These are phyloP conservation scores for Boletus insuetus DNA, from an alignment of 768 basidiomycete genomes.

Conservation along the genomic window DNA sequence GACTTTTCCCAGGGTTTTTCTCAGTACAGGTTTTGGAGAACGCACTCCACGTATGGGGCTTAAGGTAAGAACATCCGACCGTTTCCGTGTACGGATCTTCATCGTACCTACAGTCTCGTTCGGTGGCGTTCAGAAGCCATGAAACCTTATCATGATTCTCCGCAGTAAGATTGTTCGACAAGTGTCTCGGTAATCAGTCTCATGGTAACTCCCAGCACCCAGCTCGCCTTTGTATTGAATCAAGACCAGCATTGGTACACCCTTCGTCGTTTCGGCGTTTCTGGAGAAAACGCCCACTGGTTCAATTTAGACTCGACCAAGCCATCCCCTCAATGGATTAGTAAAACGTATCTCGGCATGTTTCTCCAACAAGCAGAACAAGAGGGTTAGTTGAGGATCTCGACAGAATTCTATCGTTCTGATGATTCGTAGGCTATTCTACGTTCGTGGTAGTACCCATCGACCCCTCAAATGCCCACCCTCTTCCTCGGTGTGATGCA, in stretches of 20 bases:
- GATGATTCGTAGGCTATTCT: slow-evolving; percentile 61
- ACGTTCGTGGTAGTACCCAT: slow-evolving; percentile 72
- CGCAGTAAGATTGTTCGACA: slow-evolving; percentile 56
- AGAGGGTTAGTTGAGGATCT: slow-evolving; percentile 55
- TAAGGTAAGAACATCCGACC: slow-evolving; percentile 51
- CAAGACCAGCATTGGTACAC: slow-evolving; percentile 89
- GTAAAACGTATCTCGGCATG: slow-evolving; percentile 81
- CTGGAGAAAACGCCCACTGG: slow-evolving; percentile 63
- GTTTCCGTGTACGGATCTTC: background rate
- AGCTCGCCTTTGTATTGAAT: slow-evolving; percentile 87
- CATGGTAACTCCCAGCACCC: slow-evolving; percentile 46
- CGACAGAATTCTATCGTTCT: slow-evolving; percentile 1
- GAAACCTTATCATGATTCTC: slow-evolving; percentile 68
- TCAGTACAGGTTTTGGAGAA: slow-evolving; percentile 87
- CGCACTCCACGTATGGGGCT: slow-evolving; percentile 80
- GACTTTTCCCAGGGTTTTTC: slow-evolving; percentile 66
- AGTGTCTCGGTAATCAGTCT: slow-evolving; percentile 3
- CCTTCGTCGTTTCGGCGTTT: slow-evolving; percentile 71
- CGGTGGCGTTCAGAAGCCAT: slow-evolving; percentile 85
- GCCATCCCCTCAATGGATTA: slow-evolving; percentile 73
- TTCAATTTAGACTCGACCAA: slow-evolving; percentile 85
- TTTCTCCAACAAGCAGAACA: slow-evolving; percentile 82
- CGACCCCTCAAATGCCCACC: slow-evolving; percentile 50
- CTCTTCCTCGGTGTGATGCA: slow-evolving; percentile 62
- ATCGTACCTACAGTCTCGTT: slow-evolving; percentile 46